phyloP scores from a whole-genome alignment of 352 stramenopile species.

The Plasmopara viticola region DNA sequence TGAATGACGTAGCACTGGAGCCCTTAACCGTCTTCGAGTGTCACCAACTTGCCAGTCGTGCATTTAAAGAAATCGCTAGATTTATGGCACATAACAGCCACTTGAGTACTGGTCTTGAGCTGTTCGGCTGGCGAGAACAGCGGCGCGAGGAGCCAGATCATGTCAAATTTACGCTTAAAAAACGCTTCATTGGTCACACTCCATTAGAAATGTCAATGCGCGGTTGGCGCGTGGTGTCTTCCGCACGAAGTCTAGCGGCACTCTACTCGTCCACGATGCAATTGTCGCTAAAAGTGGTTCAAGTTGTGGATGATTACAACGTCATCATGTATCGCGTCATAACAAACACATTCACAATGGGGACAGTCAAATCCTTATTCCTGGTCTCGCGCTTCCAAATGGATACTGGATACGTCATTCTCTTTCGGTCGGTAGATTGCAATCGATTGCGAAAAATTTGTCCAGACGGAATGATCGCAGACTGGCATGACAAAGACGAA shows the following conservation, averaged over 20 bases:
- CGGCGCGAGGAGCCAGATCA: conserved; percentile 29
- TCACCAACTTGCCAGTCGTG: conserved; percentile 25
- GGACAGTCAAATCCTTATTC: conserved; percentile 40
- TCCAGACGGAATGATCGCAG: conserved; percentile 2
- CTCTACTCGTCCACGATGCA: conserved; percentile 49
- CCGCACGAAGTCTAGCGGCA: conserved; percentile 14
- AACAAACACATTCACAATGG: conserved; percentile 13
- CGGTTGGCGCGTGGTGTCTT: conserved; percentile 37
- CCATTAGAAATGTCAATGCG: conserved; percentile 24
- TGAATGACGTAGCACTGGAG: conserved; percentile 15
- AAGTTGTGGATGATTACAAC: conserved; percentile 57
- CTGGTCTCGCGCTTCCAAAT: conserved; percentile 37
- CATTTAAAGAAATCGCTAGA: conserved; percentile 35
- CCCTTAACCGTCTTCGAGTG: conserved; percentile 37
- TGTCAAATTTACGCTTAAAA: conserved; percentile 54
- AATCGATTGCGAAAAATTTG: conserved; percentile 10
- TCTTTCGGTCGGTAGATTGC: conserved; percentile 41
- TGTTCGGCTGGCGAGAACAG: conserved; percentile 53
- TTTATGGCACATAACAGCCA: conserved; percentile 42
- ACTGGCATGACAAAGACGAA: not conserved
- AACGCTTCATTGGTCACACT: conserved; percentile 31
- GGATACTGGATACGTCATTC: conserved; percentile 29
- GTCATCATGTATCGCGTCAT: conserved; percentile 51
- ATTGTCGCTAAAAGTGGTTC: conserved; percentile 32
- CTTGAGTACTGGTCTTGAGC: conserved; percentile 33